Evolutionary conservation across 78 protist genomes (phyloP).

Genomic region (Trichosphaerium sp.): DNA sequence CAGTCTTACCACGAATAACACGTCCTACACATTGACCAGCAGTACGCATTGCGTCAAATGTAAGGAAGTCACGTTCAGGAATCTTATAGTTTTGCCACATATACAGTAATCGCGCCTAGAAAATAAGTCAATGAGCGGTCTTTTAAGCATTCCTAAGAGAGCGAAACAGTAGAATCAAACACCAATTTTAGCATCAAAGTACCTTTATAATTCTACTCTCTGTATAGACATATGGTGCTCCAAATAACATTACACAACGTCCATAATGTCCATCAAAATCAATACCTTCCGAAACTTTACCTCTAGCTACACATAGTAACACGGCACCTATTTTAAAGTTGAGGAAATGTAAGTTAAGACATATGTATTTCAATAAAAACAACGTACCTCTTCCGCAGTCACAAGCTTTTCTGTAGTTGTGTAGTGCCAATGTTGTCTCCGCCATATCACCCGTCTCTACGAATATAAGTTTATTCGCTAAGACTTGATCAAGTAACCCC

Average conservation of each 20-base stretch:
- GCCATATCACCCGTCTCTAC: constrained; percentile 82
- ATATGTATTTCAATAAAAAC: not conserved
- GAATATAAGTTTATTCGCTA: constrained; percentile 71
- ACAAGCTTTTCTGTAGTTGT: constrained; percentile 72
- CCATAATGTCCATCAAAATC: constrained; percentile 94
- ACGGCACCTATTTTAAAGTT: constrained; percentile 93
- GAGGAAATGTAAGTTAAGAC: not conserved
- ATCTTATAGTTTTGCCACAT: constrained; percentile 39
- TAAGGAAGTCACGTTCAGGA: constrained; percentile 71
- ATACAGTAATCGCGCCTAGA: constrained; percentile 64
- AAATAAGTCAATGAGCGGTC: too few relatives aligned
- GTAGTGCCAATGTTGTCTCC: constrained; percentile 90
- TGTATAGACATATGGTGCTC: constrained; percentile 84
- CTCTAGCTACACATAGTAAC: constrained; percentile 92
- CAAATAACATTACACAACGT: constrained; percentile 82
- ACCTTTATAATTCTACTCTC: constrained; percentile 42
- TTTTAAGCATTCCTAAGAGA: too few relatives aligned
- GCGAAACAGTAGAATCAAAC: too few relatives aligned
- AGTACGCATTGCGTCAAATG: constrained; percentile 96
- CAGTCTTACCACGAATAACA: constrained; percentile 91
- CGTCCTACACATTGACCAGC: constrained; percentile 96
- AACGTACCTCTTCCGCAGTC: too few relatives aligned
- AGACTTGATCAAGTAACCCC: constrained; percentile 34
- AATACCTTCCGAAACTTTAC: constrained; percentile 95
- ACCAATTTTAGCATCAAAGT: too few relatives aligned